Conservation (phyloP, 768 basidiomycete species). For the Lactifluus hygrophoroides region DNA sequence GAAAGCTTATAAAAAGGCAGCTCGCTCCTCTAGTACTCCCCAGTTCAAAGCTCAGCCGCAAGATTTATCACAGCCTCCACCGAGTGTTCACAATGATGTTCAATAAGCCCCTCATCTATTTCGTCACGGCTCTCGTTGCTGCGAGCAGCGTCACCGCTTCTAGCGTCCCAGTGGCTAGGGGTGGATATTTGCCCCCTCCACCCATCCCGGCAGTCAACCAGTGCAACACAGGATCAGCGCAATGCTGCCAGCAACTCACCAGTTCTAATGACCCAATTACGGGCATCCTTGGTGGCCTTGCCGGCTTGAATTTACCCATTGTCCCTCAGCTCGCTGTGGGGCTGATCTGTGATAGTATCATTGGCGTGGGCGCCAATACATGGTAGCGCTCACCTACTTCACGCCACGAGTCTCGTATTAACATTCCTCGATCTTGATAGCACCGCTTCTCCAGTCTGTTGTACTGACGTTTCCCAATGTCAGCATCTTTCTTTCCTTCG, state of each 20-base stretch:
- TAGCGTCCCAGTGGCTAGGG: neutral
- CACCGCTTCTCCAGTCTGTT: neutral
- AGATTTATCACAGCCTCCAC: neutral
- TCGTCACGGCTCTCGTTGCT: neutral
- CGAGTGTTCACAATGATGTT: neutral
- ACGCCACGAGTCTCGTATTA: neutral
- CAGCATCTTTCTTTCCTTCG: neutral
- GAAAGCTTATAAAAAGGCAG: neutral
- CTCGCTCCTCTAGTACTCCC: neutral
- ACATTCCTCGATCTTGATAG: neutral
- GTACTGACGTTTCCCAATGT: neutral
- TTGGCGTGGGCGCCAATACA: neutral
- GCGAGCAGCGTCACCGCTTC: neutral
- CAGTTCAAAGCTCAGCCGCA: neutral
- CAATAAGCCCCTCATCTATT: neutral
- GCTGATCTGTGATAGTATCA: neutral
- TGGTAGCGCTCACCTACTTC: neutral
- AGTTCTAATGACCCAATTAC: neutral
- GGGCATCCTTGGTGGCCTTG: neutral
- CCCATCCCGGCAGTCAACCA: neutral
- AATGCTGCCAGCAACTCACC: neutral
- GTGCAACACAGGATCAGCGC: neutral
- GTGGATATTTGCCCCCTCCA: neutral
- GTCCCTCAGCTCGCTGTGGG: neutral
- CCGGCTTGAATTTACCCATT: neutral